A percentile compares a stretch with the other conserved stretches of the same genome.
Conservation (phyloP, 208 protist species). For the Balamuthia mandrillaris region DNA sequence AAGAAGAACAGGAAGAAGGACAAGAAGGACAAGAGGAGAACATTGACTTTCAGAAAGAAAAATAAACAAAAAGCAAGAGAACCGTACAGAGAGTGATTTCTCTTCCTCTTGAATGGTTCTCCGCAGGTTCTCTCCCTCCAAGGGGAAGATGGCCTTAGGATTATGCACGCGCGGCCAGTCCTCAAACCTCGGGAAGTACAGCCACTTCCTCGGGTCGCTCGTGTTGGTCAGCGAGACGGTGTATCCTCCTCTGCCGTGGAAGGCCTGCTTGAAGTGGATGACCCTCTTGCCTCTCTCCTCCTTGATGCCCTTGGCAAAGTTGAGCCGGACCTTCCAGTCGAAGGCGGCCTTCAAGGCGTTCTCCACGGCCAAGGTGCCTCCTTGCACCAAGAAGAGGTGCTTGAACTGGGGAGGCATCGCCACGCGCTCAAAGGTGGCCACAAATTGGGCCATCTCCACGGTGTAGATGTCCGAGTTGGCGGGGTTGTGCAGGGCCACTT, state of each 20-base stretch:
- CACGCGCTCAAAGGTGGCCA: conserved; percentile 50
- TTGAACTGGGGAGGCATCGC: conserved; percentile 44
- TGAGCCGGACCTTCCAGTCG: conserved; percentile 51
- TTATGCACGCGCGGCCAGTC: conserved; percentile 35
- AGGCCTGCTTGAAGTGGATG: conserved; percentile 53
- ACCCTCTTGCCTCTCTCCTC: conserved; percentile 45
- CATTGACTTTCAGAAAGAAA: too few species aligned
- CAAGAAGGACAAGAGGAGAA: too few species aligned
- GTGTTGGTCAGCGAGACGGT: conserved; percentile 47
- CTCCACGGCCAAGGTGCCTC: conserved; percentile 45
- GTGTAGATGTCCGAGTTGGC: conserved; percentile 54
- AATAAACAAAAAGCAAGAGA: too few species aligned
- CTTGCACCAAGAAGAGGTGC: conserved; percentile 52
- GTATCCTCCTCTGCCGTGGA: conserved; percentile 51
- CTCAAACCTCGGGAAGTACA: conserved; percentile 46
- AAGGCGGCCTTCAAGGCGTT: conserved; percentile 51
- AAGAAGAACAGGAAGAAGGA: too few species aligned
- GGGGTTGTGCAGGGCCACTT: conserved; percentile 30
- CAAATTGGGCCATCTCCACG: conserved; percentile 52
- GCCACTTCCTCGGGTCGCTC: conserved; percentile 32
- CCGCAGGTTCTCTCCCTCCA: conserved; percentile 28
- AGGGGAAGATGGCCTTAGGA: conserved; percentile 25
- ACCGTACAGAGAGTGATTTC: neutral
- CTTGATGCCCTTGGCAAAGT: conserved; percentile 36
- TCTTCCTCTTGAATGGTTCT: neutral